phyloP scores from a whole-genome alignment of 768 basidiomycete species.

The Boletellus ananiceps region DNA sequence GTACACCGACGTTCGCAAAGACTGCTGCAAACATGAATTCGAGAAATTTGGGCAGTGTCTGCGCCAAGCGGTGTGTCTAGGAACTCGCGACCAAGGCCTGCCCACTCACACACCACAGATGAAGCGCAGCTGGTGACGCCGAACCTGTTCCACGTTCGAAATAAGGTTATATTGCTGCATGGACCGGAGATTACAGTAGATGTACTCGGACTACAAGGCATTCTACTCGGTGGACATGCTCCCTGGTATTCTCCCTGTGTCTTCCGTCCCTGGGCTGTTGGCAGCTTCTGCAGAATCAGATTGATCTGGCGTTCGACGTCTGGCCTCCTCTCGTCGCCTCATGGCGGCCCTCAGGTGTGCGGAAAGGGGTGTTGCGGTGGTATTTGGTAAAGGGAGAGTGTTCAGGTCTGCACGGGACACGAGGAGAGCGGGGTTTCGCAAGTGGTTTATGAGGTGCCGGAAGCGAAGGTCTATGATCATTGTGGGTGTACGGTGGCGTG shows the following conservation, averaged over 20 bases:
- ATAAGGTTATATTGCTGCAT: slow-evolving; percentile 4
- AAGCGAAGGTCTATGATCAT: slow-evolving; percentile 65
- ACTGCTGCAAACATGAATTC: slow-evolving; percentile 83
- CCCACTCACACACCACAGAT: slow-evolving; percentile 34
- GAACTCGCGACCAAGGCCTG: background rate
- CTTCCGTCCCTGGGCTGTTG: slow-evolving; percentile 36
- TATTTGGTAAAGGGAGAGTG: slow-evolving; percentile 56
- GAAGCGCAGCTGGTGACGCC: slow-evolving; percentile 50
- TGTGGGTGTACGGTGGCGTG: slow-evolving; percentile 29
- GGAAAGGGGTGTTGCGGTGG: slow-evolving; percentile 50
- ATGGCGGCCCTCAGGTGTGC: slow-evolving; percentile 47
- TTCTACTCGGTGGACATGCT: slow-evolving; percentile 23
- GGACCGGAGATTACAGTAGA: slow-evolving; percentile 17
- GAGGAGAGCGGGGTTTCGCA: slow-evolving; percentile 51
- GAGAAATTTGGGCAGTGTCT: slow-evolving; percentile 79
- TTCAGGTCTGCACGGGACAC: slow-evolving; percentile 26
- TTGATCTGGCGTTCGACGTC: slow-evolving; percentile 30
- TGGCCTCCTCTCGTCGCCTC: slow-evolving; percentile 43
- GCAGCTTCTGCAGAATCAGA: slow-evolving; percentile 18
- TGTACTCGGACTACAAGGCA: slow-evolving; percentile 9
- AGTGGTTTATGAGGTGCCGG: slow-evolving; percentile 46
- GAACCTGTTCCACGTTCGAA: background rate
- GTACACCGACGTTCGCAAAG: slow-evolving; percentile 81
- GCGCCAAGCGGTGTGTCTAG: slow-evolving; percentile 61
- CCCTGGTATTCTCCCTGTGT: slow-evolving; percentile 33